These are phyloP conservation scores for Saccharata proteae DNA, from an alignment of 2,329 filamentous ascomycete species.

Conservation along the genomic window DNA sequence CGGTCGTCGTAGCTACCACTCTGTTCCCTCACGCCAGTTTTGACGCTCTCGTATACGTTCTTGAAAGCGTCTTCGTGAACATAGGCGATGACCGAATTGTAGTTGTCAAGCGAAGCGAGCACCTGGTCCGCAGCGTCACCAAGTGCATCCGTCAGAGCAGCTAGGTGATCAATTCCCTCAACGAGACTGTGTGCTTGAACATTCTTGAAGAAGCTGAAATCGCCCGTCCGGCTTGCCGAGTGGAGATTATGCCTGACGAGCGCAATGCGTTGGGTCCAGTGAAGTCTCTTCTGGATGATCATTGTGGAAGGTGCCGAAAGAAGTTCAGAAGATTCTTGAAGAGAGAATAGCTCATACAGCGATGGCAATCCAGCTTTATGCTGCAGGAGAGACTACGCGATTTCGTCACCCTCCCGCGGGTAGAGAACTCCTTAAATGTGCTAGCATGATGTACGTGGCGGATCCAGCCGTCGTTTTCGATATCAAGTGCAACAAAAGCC, in stretches of 20 bases:
- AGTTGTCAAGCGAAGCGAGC: constrained; percentile 32
- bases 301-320: too few relatives aligned
- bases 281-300: constrained; percentile 20
- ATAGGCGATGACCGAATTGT: constrained; percentile 34
- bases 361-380: too few relatives aligned
- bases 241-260: constrained; percentile 34
- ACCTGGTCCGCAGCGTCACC: constrained; percentile 32
- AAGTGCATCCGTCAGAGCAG: constrained; percentile 27
- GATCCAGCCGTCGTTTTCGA: too few relatives aligned
- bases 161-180: constrained; percentile 34
- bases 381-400: too few relatives aligned
- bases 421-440: too few relatives aligned
- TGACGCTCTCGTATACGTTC: constrained; percentile 31
- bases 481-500: too few relatives aligned
- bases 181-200: constrained; percentile 32
- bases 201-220: constrained; percentile 36
- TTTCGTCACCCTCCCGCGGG: too few relatives aligned
- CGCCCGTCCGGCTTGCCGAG: constrained; percentile 29
- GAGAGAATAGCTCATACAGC: too few relatives aligned
- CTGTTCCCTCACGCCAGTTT: constrained; percentile 16
- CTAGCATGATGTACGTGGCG: too few relatives aligned
- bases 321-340: too few relatives aligned
- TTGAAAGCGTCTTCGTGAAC: constrained; percentile 36
- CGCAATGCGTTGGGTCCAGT: constrained; percentile 35
- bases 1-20: constrained; percentile 9